phyloP scores from a whole-genome alignment of 2,329 filamentous ascomycete genomes.

The Chaetomium strumarium region DNA sequence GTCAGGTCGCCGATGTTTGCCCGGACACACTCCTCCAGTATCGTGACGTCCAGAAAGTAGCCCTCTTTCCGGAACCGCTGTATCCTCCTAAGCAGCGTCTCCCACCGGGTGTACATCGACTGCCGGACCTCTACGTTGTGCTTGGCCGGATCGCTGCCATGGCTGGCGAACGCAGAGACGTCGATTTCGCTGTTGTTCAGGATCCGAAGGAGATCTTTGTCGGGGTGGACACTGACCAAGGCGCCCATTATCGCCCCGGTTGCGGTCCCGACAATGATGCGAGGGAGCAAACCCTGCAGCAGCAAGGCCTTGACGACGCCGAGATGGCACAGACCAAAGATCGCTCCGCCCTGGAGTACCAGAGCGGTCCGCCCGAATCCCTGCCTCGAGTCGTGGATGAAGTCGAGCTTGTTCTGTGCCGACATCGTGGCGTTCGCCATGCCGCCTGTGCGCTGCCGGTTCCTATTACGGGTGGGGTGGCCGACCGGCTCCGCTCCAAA shows the following conservation, averaged over 20 bases:
- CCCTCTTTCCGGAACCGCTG: constrained; percentile 67
- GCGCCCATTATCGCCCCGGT: constrained; percentile 87
- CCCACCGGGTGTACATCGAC: constrained; percentile 40
- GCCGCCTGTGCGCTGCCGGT: neutral
- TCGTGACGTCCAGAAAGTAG: constrained; percentile 75
- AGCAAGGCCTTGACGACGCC: constrained; percentile 87
- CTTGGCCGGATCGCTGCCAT: constrained; percentile 21
- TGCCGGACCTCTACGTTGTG: constrained; percentile 30
- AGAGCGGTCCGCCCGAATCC: constrained; percentile 82
- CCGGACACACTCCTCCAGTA: constrained; percentile 77
- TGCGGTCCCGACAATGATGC: constrained; percentile 86
- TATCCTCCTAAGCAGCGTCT: constrained; percentile 60
- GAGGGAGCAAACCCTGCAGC: constrained; percentile 70
- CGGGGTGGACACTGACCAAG: constrained; percentile 78
- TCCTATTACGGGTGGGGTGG: neutral
- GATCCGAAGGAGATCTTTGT: constrained; percentile 74
- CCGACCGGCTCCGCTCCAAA: neutral
- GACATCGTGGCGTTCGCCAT: constrained; percentile 20
- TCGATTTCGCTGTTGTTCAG: constrained; percentile 77
- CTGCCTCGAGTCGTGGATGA: constrained; percentile 80
- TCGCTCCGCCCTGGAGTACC: constrained; percentile 82
- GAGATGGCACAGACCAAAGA: constrained; percentile 85
- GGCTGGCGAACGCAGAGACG: constrained; percentile 64
- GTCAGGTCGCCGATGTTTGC: constrained; percentile 84
- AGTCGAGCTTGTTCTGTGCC: constrained; percentile 60